These are phyloP conservation scores for Hypoxylon subgilvum DNA, from an alignment of 495 filamentous ascomycete species.

Conservation along the genomic window DNA sequence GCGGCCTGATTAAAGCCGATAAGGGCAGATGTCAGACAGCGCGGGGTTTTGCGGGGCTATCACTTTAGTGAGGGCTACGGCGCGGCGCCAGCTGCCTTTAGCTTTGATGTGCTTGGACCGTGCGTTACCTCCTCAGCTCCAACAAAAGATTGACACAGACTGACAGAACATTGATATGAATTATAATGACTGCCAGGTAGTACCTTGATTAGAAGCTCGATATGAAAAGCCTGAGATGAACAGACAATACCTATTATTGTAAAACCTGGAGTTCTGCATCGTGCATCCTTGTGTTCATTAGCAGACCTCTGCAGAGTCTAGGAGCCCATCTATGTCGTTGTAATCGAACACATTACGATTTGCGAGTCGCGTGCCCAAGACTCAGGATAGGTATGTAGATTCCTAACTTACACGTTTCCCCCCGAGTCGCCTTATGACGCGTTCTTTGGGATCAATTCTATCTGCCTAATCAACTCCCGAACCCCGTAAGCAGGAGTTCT, in stretches of 20 bases:
- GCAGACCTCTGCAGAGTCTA: too few relatives aligned
- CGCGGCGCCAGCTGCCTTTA: constrained; percentile 12
- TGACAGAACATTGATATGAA: too few relatives aligned
- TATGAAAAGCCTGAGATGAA: not conserved
- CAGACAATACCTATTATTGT: too few relatives aligned
- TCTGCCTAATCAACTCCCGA: constrained; percentile 17
- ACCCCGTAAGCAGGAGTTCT: not conserved
- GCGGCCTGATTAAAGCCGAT: constrained; percentile 16
- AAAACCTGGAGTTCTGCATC: too few relatives aligned
- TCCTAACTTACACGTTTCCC: not conserved
- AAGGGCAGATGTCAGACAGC: constrained; percentile 32
- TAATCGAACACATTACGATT: constrained; percentile 24
- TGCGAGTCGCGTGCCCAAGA: not conserved
- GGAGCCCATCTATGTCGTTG: too few relatives aligned
- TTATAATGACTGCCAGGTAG: too few relatives aligned
- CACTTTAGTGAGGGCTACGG: constrained; percentile 7
- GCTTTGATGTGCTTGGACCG: constrained; percentile 15
- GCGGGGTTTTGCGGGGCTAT: not conserved
- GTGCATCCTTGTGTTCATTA: too few relatives aligned
- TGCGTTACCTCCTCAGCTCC: too few relatives aligned
- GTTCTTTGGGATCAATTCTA: constrained; percentile 7
- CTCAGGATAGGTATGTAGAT: not conserved
- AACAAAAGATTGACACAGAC: too few relatives aligned
- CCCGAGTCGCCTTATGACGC: constrained; percentile 7
- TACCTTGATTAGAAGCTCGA: too few relatives aligned